A percentile compares a stretch with the other conserved stretches of the same genome.
These are phyloP conservation scores for Dactylellina haptotyla DNA, from an alignment of 2,329 filamentous ascomycete species.

Conservation along the genomic window DNA sequence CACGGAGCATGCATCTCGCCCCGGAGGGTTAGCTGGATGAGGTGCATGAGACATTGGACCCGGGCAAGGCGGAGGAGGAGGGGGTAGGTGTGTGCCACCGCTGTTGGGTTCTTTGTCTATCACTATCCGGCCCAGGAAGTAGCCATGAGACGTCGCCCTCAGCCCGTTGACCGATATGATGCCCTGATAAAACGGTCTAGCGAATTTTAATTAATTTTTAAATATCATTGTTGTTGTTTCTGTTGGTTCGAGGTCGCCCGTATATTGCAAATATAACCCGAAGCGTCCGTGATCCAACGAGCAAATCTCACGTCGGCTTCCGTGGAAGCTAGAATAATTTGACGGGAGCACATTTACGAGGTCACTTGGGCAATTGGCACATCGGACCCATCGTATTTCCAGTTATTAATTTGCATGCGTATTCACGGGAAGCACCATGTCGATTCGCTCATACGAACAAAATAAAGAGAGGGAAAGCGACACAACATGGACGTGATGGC, in stretches of 20 bases:
- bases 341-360: too few species aligned
- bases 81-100: neutral
- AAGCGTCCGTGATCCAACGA: neutral
- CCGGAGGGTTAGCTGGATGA: conserved; percentile 28
- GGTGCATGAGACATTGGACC: conserved; percentile 36
- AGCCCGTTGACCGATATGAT: too few species aligned
- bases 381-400: neutral
- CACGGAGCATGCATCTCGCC: conserved; percentile 48
- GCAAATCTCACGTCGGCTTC: neutral
- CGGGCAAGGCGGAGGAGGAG: conserved; percentile 14
- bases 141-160: conserved; percentile 45
- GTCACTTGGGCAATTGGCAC: too few species aligned
- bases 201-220: too few species aligned
- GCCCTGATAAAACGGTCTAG: conserved; percentile 24
- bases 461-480: neutral
- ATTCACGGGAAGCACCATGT: neutral
- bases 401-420: too few species aligned
- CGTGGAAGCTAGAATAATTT: too few species aligned
- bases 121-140: conserved; percentile 44
- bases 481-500: neutral
- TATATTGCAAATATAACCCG: too few species aligned
- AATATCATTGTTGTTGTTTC: too few species aligned
- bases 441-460: neutral
- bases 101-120: conserved; percentile 17
- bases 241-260: too few species aligned